phyloP scores from a whole-genome alignment of 257 asterid genomes.

The Solanum habrochaites region DNA sequence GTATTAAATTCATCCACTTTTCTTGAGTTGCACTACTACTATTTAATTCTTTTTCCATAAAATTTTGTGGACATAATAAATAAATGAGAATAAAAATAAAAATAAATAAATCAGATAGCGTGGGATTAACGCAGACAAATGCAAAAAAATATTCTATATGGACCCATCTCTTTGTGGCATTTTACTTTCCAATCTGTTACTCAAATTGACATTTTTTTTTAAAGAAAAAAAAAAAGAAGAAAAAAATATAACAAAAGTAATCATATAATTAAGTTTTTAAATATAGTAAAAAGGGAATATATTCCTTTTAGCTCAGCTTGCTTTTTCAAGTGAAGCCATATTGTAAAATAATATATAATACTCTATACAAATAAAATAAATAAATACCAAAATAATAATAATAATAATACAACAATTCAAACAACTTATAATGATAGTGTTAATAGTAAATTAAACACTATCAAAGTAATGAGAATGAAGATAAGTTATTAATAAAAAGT shows the following conservation, averaged over 20 bases:
- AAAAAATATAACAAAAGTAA: background rate
- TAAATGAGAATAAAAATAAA: background rate
- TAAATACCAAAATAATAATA: background rate
- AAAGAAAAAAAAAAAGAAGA: background rate
- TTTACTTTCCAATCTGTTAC: background rate
- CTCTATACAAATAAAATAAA: background rate
- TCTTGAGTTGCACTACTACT: background rate
- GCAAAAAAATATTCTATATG: conserved; percentile 11
- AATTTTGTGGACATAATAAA: background rate
- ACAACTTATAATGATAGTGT: background rate
- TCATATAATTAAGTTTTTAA: background rate
- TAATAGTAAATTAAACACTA: background rate
- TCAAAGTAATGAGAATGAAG: background rate
- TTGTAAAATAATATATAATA: background rate
- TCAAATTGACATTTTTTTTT: background rate
- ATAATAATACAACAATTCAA: background rate
- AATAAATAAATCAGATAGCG: conserved; percentile 15
- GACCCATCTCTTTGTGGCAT: conserved; percentile 1
- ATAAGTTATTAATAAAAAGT: background rate
- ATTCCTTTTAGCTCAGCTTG: background rate
- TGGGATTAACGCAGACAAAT: conserved; percentile 24
- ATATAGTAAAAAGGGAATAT: background rate
- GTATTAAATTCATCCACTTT: background rate
- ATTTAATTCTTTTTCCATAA: background rate
- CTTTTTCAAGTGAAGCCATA: background rate